These are phyloP conservation scores for Barnettozyma sp. DNA, from an alignment of 805 yeast species.

Conservation along the genomic window DNA sequence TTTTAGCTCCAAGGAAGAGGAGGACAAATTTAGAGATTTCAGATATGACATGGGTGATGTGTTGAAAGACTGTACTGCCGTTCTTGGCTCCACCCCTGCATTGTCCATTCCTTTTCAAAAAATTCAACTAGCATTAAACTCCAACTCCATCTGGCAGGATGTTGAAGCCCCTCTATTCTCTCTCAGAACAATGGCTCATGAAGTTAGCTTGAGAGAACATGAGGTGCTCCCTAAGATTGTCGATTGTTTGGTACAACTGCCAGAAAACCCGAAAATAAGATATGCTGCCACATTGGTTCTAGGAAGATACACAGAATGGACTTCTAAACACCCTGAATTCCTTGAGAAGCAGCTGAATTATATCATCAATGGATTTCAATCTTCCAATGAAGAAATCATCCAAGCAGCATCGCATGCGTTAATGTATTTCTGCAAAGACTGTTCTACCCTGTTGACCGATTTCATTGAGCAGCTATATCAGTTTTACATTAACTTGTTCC, in stretches of 20 bases:
- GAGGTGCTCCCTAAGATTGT: slow-evolving; percentile 67
- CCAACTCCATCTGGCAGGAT: slow-evolving; percentile 58
- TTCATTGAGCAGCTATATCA: slow-evolving; percentile 69
- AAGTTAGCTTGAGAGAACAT: slow-evolving; percentile 62
- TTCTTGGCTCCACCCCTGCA: slow-evolving; percentile 71
- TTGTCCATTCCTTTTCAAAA: slow-evolving; percentile 61
- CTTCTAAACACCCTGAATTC: slow-evolving; percentile 74
- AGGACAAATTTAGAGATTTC: slow-evolving; percentile 89
- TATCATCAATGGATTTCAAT: slow-evolving; percentile 66
- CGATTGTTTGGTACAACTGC: slow-evolving; percentile 60
- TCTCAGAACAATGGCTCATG: slow-evolving; percentile 92
- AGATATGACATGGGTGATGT: slow-evolving; percentile 97
- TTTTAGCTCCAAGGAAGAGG: slow-evolving; percentile 72
- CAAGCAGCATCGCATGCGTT: slow-evolving; percentile 90
- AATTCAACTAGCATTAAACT: slow-evolving; percentile 37
- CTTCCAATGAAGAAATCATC: slow-evolving; percentile 38
- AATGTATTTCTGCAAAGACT: slow-evolving; percentile 92
- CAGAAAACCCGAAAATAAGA: slow-evolving; percentile 80
- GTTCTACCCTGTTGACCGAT: slow-evolving; percentile 56
- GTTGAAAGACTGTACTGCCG: slow-evolving; percentile 90
- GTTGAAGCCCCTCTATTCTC: slow-evolving; percentile 87
- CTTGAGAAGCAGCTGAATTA: slow-evolving; percentile 79
- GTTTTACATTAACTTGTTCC: slow-evolving; percentile 53
- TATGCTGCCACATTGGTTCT: slow-evolving; percentile 90
- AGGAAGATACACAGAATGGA: slow-evolving; percentile 97